phyloP scores from a whole-genome alignment of 352 stramenopile genomes.

The Blastocystis sp. region DNA sequence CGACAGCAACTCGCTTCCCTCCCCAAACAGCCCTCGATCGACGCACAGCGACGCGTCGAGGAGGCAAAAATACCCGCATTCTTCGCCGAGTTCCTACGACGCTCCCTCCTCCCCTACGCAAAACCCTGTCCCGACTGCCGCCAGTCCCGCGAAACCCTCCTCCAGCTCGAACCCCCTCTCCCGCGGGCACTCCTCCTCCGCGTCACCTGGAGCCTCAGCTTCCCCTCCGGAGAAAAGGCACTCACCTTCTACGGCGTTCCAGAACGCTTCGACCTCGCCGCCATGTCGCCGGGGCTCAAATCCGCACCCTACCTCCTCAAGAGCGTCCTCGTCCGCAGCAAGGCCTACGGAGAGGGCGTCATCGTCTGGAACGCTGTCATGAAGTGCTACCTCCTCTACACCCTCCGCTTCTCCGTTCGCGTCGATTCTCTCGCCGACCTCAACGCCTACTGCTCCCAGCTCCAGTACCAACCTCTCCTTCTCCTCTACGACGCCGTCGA shows the following conservation, averaged over 20 bases:
- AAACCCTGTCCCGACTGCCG: not conserved
- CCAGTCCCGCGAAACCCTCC: not conserved
- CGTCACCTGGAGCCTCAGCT: conserved; percentile 9
- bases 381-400: conserved; percentile 44
- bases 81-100: conserved; percentile 2
- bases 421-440: conserved; percentile 17
- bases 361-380: conserved; percentile 9
- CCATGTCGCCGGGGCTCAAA: not conserved
- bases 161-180: not conserved
- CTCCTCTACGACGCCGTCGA: conserved; percentile 26
- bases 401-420: not conserved
- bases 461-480: conserved; percentile 8
- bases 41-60: not conserved
- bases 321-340: conserved; percentile 17
- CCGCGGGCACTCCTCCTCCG: conserved; percentile 16
- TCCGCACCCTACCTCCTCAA: not conserved
- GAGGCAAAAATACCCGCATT: not conserved
- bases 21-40: not conserved
- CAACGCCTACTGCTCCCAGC: conserved; percentile 48
- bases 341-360: not conserved
- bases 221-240: conserved; percentile 24
- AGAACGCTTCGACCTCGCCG: not conserved
- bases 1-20: not conserved
- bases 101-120: not conserved
- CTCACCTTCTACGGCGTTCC: conserved; percentile 42